Conservation (phyloP, 2,329 filamentous ascomycete species). For the Ustulina deusta region DNA sequence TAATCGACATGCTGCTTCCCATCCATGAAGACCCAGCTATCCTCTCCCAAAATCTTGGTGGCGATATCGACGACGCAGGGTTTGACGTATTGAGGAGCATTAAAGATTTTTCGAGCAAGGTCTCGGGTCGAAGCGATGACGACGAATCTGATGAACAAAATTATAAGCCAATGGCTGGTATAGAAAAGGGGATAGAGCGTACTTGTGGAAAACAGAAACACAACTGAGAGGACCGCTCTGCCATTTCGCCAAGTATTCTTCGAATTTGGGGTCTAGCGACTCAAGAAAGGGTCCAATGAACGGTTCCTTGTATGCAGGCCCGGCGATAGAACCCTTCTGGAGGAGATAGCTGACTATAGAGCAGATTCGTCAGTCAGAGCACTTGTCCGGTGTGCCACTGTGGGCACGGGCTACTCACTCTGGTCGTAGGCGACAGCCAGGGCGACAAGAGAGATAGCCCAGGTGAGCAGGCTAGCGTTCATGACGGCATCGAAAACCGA, state of each 20-base stretch:
- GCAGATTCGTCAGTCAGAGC: conserved; percentile 35
- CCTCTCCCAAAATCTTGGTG: conserved; percentile 88
- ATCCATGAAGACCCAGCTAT: conserved; percentile 98
- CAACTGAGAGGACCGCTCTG: conserved; percentile 90
- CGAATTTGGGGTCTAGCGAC: conserved; percentile 91
- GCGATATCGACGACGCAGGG: conserved; percentile 96
- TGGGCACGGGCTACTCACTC: conserved; percentile 67
- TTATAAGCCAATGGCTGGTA: conserved; percentile 24
- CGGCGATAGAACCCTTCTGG: conserved; percentile 80
- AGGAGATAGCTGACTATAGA: conserved; percentile 77
- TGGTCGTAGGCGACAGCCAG: conserved; percentile 88
- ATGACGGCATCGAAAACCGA: conserved; percentile 67
- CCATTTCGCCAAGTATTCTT: conserved; percentile 94
- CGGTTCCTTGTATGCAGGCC: conserved; percentile 80
- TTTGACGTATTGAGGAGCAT: conserved; percentile 91
- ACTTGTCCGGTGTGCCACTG: neutral
- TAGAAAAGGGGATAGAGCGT: conserved; percentile 51
- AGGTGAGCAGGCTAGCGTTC: conserved; percentile 69
- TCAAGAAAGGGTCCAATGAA: conserved; percentile 97
- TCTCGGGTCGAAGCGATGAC: conserved; percentile 96
- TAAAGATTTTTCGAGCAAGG: conserved; percentile 96
- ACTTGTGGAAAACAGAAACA: conserved; percentile 99
- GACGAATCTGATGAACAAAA: conserved; percentile 75
- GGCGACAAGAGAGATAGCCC: conserved; percentile 77
- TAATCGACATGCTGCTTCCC: conserved; percentile 96